Conservation (phyloP, 176 grass and related monocot genomes). For the Tillandsia fasciculata region DNA sequence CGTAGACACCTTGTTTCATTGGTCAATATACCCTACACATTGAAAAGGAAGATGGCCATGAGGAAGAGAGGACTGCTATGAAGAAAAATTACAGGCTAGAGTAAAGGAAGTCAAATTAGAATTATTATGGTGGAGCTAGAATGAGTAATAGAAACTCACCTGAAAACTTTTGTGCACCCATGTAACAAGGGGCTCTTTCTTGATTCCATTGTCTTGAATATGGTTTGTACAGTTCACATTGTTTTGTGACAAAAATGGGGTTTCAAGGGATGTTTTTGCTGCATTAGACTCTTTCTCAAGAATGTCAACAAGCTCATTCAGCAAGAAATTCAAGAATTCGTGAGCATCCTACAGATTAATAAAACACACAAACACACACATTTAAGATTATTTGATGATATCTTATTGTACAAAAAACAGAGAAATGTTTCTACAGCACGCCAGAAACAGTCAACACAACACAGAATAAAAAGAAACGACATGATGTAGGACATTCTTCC, state of each 20-base stretch:
- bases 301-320: slow-evolving; percentile 97
- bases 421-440: too few relatives aligned
- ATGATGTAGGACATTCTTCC: neutral
- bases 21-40: slow-evolving; percentile 82
- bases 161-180: slow-evolving; percentile 96
- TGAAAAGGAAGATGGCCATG: slow-evolving; percentile 13
- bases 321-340: slow-evolving; percentile 94
- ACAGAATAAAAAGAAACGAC: neutral
- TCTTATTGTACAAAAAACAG: neutral
- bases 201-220: slow-evolving; percentile 46
- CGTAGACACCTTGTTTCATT: slow-evolving; percentile 93
- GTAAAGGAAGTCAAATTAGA: neutral
- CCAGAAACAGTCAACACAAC: neutral
- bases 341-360: slow-evolving; percentile 80
- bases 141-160: slow-evolving; percentile 26
- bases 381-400: neutral
- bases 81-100: slow-evolving; percentile 7
- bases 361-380: neutral
- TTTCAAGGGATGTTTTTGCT: slow-evolving; percentile 38
- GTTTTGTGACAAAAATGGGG: slow-evolving; percentile 31
- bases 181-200: slow-evolving; percentile 62
- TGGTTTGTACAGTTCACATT: slow-evolving; percentile 40
- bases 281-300: slow-evolving; percentile 78
- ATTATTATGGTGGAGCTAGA: slow-evolving; percentile 1
- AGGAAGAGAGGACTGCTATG: slow-evolving; percentile 6